Evolutionary conservation across 2,329 filamentous ascomycete genomes (phyloP).

Genomic region (Ceratocystis lukuohia): DNA sequence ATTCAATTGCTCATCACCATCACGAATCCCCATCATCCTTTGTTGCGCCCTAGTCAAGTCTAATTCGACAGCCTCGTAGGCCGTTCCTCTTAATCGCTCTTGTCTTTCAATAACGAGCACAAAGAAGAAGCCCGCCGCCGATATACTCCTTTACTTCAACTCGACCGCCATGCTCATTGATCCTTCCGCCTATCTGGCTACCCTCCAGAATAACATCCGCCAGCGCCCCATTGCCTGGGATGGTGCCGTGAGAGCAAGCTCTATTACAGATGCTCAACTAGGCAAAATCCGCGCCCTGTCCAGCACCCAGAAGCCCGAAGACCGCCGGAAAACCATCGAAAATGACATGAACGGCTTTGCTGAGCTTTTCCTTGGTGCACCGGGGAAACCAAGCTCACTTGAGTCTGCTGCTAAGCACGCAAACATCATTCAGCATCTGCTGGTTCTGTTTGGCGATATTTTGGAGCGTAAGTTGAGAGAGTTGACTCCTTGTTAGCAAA

Average conservation of each 20-base stretch:
- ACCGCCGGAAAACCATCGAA: slow-evolving; percentile 71
- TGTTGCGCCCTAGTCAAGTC: slow-evolving; percentile 6
- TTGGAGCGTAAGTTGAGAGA: slow-evolving; percentile 54
- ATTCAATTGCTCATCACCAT: not conserved
- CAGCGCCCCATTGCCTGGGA: slow-evolving; percentile 95
- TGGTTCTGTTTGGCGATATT: slow-evolving; percentile 78
- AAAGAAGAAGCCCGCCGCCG: not conserved
- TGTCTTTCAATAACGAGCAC: not conserved
- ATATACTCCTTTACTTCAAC: not conserved
- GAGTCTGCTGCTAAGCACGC: slow-evolving; percentile 73
- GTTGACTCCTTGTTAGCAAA: not conserved
- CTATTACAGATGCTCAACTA: slow-evolving; percentile 84
- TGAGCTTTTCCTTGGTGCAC: slow-evolving; percentile 62
- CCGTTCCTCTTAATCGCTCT: not conserved
- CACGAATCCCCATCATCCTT: not conserved
- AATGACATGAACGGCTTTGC: slow-evolving; percentile 67
- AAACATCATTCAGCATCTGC: slow-evolving; percentile 88
- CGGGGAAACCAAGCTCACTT: slow-evolving; percentile 57
- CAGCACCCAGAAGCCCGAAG: slow-evolving; percentile 77
- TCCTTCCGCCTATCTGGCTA: slow-evolving; percentile 70
- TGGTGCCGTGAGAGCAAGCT: slow-evolving; percentile 82
- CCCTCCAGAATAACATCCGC: slow-evolving; percentile 93
- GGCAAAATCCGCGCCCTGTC: slow-evolving; percentile 94
- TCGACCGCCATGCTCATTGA: slow-evolving; percentile 63
- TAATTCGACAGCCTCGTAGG: slow-evolving; percentile 14